phyloP scores from a whole-genome alignment of 163 green algal species.

The Chloromonas sp. region DNA sequence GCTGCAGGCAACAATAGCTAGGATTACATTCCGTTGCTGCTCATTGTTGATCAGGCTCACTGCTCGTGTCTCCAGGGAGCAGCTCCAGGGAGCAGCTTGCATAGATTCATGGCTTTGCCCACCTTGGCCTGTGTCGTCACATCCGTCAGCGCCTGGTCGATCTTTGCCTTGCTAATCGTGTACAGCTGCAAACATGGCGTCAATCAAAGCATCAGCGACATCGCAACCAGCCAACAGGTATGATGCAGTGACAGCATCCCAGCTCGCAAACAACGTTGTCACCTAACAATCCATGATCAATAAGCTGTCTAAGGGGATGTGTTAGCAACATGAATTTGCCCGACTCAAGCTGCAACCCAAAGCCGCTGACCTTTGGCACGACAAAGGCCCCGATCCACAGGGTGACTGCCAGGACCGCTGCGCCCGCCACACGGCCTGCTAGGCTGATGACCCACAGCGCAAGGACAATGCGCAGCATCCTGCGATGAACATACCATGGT shows the following conservation, averaged over 20 bases:
- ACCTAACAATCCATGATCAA: too few relatives aligned
- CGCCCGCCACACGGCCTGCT: not conserved
- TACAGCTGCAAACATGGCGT: not conserved
- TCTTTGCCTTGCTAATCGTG: not conserved
- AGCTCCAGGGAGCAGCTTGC: too few relatives aligned
- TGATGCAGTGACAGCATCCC: too few relatives aligned
- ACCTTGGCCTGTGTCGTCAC: not conserved
- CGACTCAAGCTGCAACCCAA: not conserved
- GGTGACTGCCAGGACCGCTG: not conserved
- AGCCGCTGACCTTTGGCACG: not conserved
- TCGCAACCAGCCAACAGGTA: too few relatives aligned
- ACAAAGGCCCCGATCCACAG: not conserved
- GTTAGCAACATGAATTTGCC: too few relatives aligned
- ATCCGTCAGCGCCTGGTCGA: not conserved
- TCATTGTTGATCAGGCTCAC: too few relatives aligned
- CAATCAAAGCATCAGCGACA: too few relatives aligned
- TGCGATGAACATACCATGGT: not conserved
- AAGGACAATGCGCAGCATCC: not conserved
- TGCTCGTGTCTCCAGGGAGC: too few relatives aligned
- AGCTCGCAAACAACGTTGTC: too few relatives aligned
- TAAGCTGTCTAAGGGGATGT: too few relatives aligned
- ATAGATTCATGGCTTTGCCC: not conserved
- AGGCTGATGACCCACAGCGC: not conserved
- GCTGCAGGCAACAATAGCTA: too few relatives aligned
- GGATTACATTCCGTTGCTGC: too few relatives aligned